Conservation (phyloP, 2,329 filamentous ascomycete species). For the Aspergillus spinulosporus region DNA sequence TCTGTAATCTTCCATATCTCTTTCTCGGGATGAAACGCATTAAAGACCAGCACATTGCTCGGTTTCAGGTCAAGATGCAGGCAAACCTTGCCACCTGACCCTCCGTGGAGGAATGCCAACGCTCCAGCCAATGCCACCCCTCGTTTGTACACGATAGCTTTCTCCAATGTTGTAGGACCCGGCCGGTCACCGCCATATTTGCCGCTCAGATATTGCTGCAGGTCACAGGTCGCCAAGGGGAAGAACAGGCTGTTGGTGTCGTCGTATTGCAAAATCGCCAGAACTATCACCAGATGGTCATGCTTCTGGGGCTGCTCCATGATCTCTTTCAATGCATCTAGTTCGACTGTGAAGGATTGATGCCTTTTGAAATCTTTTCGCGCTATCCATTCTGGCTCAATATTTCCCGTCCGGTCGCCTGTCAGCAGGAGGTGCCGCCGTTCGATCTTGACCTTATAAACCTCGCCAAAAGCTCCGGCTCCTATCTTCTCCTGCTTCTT, state of each 20-base stretch:
- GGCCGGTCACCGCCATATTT: conserved; percentile 18
- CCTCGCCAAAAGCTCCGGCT: conserved; percentile 36
- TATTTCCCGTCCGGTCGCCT: conserved; percentile 14
- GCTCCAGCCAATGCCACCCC: conserved; percentile 39
- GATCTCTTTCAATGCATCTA: conserved; percentile 38
- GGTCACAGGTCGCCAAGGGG: conserved; percentile 41
- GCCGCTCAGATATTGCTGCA: conserved; percentile 40
- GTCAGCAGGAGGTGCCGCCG: conserved; percentile 35
- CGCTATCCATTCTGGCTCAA: conserved; percentile 26
- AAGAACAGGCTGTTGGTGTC: conserved; percentile 45
- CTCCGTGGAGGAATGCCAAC: conserved; percentile 42
- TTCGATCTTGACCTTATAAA: conserved; percentile 34
- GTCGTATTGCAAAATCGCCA: conserved; percentile 38
- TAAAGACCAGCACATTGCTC: conserved; percentile 37
- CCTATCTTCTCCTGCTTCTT: conserved; percentile 33
- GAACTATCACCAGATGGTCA: conserved; percentile 41
- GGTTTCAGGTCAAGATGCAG: conserved; percentile 48
- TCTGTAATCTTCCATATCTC: conserved; percentile 45
- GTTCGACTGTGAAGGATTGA: conserved; percentile 27
- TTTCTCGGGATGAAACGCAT: conserved; percentile 6
- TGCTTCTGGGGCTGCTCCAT: conserved; percentile 32
- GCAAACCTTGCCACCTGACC: conserved; percentile 39
- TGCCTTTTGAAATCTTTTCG: conserved; percentile 40
- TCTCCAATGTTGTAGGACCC: conserved; percentile 14
- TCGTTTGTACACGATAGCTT: conserved; percentile 29